Evolutionary conservation across 2,329 filamentous ascomycete genomes (phyloP).

Genomic region (Diaporthe eres): DNA sequence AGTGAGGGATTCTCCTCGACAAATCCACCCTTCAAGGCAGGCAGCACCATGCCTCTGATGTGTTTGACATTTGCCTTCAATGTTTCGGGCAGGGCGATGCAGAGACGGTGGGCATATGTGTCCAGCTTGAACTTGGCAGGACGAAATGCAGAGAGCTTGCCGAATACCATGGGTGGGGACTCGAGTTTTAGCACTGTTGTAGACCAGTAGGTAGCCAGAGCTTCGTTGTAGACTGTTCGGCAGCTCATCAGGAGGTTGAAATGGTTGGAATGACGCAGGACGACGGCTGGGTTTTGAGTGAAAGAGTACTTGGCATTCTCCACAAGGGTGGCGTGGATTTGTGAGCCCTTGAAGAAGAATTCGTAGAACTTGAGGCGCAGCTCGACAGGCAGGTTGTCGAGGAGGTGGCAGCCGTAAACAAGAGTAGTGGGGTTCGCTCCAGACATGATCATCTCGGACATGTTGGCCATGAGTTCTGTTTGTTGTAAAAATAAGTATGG

Average conservation of each 20-base stretch:
- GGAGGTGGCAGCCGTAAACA: too few species aligned
- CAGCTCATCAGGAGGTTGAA: background rate
- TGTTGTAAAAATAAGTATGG: too few species aligned
- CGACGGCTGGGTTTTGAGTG: background rate
- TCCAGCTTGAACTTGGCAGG: background rate
- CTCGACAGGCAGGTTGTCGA: background rate
- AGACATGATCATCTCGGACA: too few species aligned
- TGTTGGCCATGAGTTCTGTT: too few species aligned
- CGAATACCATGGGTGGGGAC: rapidly evolving
- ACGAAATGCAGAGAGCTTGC: background rate
- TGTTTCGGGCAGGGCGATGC: background rate
- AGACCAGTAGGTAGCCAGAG: background rate
- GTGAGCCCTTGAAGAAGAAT: background rate
- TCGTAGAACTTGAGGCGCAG: background rate
- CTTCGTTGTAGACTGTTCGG: background rate
- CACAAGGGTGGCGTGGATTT: background rate
- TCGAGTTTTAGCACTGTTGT: background rate
- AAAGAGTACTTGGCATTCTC: too few species aligned
- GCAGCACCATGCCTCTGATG: background rate
- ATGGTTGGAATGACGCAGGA: background rate
- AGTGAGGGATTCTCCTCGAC: background rate
- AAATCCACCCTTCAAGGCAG: background rate
- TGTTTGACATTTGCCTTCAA: background rate
- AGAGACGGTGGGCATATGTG: background rate
- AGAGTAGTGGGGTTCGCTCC: too few species aligned